A percentile compares a stretch with the other conserved stretches of the same genome.
These are phyloP conservation scores for Rhododendron ferrugineum DNA, from an alignment of 148 eudicot genomes.

Conservation along the genomic window DNA sequence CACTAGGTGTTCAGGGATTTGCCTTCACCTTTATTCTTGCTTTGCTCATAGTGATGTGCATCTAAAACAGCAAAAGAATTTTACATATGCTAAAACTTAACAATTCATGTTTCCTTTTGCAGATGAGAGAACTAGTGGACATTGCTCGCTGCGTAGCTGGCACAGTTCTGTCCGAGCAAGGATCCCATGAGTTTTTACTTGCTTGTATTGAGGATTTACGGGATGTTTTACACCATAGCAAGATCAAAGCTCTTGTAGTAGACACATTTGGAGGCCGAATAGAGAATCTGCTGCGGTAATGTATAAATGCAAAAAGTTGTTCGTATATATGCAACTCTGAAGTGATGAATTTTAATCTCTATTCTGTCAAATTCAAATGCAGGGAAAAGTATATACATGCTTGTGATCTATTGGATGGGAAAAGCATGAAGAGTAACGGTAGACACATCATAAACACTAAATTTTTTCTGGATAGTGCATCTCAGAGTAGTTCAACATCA, in stretches of 20 bases:
- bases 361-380: slow-evolving; percentile 18
- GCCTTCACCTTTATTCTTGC: background rate
- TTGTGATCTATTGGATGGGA: slow-evolving; percentile 37
- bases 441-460: slow-evolving; percentile 20
- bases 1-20: background rate
- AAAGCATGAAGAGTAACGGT: slow-evolving; percentile 17
- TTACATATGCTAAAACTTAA: background rate
- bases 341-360: slow-evolving; percentile 9
- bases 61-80: background rate
- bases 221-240: slow-evolving; percentile 44
- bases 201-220: slow-evolving; percentile 53
- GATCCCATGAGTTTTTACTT: slow-evolving; percentile 42
- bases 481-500: slow-evolving; percentile 48
- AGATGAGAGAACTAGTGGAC: slow-evolving; percentile 51
- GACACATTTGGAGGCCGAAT: slow-evolving; percentile 61
- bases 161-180: slow-evolving; percentile 39
- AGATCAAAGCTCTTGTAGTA: slow-evolving; percentile 45
- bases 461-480: slow-evolving; percentile 37
- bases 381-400: slow-evolving; percentile 53
- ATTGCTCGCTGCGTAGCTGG: slow-evolving; percentile 48
- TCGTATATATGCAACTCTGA: slow-evolving; percentile 3
- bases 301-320: background rate
- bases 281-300: slow-evolving; percentile 50
- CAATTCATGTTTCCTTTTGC: slow-evolving; percentile 14
- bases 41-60: background rate